Evolutionary conservation across 306 rosid species (phyloP).

Genomic region (Quercus dentata): DNA sequence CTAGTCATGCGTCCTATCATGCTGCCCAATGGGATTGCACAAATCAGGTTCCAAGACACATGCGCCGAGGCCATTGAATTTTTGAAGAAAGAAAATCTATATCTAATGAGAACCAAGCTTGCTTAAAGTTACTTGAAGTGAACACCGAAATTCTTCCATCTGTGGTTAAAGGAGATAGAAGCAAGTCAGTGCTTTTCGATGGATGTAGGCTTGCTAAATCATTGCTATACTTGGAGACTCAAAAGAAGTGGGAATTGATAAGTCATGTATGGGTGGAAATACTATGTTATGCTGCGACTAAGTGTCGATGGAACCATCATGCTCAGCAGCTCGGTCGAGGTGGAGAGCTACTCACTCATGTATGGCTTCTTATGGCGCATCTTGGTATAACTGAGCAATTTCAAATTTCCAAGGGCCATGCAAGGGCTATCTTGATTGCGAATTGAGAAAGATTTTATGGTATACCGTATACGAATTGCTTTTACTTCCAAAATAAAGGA

Average conservation of each 20-base stretch:
- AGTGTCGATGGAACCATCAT: background rate
- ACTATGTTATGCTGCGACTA: background rate
- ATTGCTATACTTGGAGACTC: background rate
- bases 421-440: conserved; percentile 19
- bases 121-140: background rate
- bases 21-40: too few species aligned
- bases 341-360: conserved; percentile 21
- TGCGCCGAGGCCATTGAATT: too few species aligned
- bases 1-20: conserved; percentile 19
- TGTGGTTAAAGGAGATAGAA: conserved; percentile 24
- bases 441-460: too few species aligned
- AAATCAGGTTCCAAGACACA: too few species aligned
- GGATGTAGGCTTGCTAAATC: conserved; percentile 11
- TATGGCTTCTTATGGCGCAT: too few species aligned
- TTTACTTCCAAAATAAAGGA: too few species aligned
- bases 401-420: too few species aligned
- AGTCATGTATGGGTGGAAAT: background rate
- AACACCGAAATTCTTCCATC: conserved; percentile 11
- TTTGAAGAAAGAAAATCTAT: background rate
- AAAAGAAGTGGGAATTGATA: conserved; percentile 18
- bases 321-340: background rate
- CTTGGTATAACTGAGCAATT: too few species aligned
- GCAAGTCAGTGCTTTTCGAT: conserved; percentile 33
- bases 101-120: background rate
- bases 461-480: too few species aligned